Percentiles rank a stretch among this genome's conserved stretches.
Evolutionary conservation across 108 stramenopile species (phyloP).

Genomic region (Skeletonema costatum): DNA sequence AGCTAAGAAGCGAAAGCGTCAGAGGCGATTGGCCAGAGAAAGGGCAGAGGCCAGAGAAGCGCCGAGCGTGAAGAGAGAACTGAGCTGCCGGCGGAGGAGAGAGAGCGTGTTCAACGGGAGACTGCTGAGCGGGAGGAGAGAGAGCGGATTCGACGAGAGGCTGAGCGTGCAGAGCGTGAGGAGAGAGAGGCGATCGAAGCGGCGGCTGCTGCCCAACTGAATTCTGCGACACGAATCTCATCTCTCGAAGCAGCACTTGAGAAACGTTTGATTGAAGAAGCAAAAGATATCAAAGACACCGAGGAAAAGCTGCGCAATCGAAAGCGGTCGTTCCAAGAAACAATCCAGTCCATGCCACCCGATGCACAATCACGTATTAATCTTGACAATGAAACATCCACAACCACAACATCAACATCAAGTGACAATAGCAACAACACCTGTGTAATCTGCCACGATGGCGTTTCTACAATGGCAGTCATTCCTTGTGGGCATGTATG

Average conservation of each 20-base stretch:
- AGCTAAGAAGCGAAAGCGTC: no score
- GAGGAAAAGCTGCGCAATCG: slow-evolving; percentile 2
- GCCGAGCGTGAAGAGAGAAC: no score
- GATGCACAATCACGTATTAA: neutral
- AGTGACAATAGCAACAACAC: neutral
- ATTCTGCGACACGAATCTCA: neutral
- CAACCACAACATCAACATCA: neutral
- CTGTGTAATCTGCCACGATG: slow-evolving; percentile 13
- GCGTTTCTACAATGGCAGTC: slow-evolving; percentile 3
- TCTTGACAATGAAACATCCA: neutral
- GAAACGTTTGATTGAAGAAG: neutral
- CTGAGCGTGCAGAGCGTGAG: slow-evolving; percentile 11
- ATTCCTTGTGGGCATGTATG: slow-evolving; percentile 26
- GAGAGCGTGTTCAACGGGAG: slow-evolving; percentile 4
- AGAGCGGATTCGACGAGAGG: neutral
- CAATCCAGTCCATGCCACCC: neutral
- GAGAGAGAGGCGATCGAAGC: neutral
- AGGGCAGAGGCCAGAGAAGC: no score
- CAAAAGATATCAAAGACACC: slow-evolving; percentile 4
- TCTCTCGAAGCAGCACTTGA: slow-evolving; percentile 7
- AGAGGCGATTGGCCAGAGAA: no score
- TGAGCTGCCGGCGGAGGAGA: neutral
- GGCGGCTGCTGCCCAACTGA: neutral
- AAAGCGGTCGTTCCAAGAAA: neutral
- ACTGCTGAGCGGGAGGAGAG: slow-evolving; percentile 10